Evolutionary conservation across 2,329 filamentous ascomycete genomes (phyloP).

Genomic region (Atkinsonella hypoxylon): DNA sequence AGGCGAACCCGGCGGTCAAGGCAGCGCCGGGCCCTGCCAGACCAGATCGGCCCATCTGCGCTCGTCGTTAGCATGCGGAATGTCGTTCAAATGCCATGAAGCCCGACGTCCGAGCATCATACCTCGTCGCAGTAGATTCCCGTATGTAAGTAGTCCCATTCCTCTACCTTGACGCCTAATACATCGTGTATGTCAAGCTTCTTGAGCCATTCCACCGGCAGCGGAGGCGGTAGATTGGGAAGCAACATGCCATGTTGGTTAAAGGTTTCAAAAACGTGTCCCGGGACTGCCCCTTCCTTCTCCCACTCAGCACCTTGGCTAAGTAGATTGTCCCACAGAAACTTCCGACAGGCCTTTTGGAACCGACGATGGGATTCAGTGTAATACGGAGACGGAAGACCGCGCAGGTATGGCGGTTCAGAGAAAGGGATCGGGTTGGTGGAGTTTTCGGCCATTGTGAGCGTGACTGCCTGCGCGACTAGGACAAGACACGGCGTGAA

Average conservation of each 20-base stretch:
- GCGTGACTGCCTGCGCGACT: neutral
- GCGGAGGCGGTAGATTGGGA: conserved; percentile 23
- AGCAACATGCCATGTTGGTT: conserved; percentile 27
- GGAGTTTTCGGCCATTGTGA: conserved; percentile 3
- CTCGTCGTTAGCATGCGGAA: conserved; percentile 17
- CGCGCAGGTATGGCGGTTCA: conserved; percentile 59
- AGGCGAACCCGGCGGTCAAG: conserved; percentile 61
- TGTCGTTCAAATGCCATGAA: too few species aligned
- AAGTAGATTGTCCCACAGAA: conserved; percentile 45
- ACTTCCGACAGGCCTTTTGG: conserved; percentile 42
- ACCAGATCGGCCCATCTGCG: conserved; percentile 45
- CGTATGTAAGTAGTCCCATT: conserved; percentile 45
- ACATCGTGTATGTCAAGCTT: conserved; percentile 16
- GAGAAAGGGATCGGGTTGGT: conserved; percentile 42
- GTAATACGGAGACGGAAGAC: conserved; percentile 55
- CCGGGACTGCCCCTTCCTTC: conserved; percentile 38
- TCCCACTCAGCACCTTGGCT: conserved; percentile 55
- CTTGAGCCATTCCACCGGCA: conserved; percentile 56
- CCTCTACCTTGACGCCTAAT: conserved; percentile 30
- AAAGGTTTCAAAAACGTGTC: conserved; percentile 24
- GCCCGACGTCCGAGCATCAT: neutral
- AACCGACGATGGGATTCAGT: conserved; percentile 47
- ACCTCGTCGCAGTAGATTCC: conserved; percentile 45
- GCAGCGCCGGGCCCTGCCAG: conserved; percentile 48
- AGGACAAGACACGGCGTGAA: too few species aligned